Evolutionary conservation across 352 stramenopile species (phyloP), one percentile per base, ranked within the genome.

Genomic region (Globisporangium cylindrosporum): DNA sequence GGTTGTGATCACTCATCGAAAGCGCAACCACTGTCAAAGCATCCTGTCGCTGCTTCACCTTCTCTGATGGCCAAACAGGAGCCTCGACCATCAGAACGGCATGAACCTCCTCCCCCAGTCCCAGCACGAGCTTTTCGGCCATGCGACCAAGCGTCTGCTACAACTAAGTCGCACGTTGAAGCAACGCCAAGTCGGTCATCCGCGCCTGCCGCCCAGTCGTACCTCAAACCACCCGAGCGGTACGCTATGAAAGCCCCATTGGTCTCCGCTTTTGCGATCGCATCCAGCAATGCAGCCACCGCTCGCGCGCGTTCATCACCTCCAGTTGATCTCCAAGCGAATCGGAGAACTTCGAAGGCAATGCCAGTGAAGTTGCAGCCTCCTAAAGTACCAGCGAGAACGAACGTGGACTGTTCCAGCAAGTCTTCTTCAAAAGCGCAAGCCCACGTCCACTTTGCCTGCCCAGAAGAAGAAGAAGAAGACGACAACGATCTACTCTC

Each of bases 401-500:
- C 15, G 41, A 48, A 7, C 6, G 15, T 8, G 12, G 41, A 48
- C 41, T n/a, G 41, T n/a, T 48, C 15, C 41, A 48, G 15, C 41
- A 48, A n/a, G 14, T 48, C 41, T n/a, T 46, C 12, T 18, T n/a
- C 49, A 32, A 56, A 56, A 3, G 2, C 49, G 7, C 8, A 20
- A 29, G n/a, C 6, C 22, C 49, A 20, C 22, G 49, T 56, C 22
- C 49, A 32, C 3, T 56, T 56, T 29, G 49, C 49, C 10, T n/a
- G 15, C n/a, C 20, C 53, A 8, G 58, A 63, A 24, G 41, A 51
- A 48, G 25, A 66, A 27, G 36, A 29, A 7, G 29, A 43, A 0
- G 75, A 83, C 24, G 69, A 81, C 9, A 70, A 80, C 27, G 75
- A 73, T 14, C 55, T 78, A n/a, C 66, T 76, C 2, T 71, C 67